Evolutionary conservation across 1,284 basidiomycete genomes (phyloP), one percentile per base, ranked within the genome.

Genomic region (Naganishia sp.): DNA sequence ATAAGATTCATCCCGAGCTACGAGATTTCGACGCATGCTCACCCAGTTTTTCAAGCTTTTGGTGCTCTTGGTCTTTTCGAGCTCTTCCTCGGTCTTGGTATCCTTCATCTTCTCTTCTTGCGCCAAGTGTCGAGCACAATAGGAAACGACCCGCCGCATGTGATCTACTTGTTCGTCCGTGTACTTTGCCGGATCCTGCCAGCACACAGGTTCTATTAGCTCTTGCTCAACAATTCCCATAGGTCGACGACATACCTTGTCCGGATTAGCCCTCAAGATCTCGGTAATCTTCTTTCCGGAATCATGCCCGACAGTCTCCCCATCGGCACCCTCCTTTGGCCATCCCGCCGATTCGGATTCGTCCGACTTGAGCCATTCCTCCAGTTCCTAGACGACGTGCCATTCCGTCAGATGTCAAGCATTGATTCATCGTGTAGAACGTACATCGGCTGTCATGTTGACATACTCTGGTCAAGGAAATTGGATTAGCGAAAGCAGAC

Each of bases 31-130:
- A 10, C 35, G 35, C 13, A 39, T 15, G 69, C 74, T 54, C 49
- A 75, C 75, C 76, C 76, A 77, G 67, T 77, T 77, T 72, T 77
- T 79, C 43, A 78, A 60, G 65, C 76, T 78, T 52, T 73, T 71
- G 0, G 76, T 78, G 32, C 71, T 73, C 66, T 79, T 78, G n/a
- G 72, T 73, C 69, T 76, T 68, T 57, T 74, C 74, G 43, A 79
- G 64, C 68, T 78, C 77, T 67, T 78, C 77, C n/a, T 71, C 70
- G 15, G 65, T 68, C 69, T 79, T 79, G 31, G 65, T 68, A 35
- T 77, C 69, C 65, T 78, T 79, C 67, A 79, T 60, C 55, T 76
- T 73, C 28, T 71, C 71, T 64, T 80, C 78, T 63, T 80, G 78
- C 1, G 78, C 77, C 15, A 79, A 63, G 64, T 80, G 78, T 17